Evolutionary conservation across 805 yeast species (phyloP).

Genomic region (Lipomyces oligophaga): DNA sequence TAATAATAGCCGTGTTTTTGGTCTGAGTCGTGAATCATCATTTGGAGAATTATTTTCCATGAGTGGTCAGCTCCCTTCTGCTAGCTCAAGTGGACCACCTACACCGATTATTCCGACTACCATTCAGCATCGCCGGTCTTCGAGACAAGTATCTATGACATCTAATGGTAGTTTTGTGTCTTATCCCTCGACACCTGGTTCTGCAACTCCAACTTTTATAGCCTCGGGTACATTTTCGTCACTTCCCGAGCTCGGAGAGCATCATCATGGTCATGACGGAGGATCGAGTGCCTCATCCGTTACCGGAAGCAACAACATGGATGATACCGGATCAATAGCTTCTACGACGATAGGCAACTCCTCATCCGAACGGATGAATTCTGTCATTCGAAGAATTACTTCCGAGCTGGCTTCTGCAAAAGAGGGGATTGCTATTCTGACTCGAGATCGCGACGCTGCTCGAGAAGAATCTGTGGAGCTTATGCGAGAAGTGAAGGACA

Average conservation of each 20-base stretch:
- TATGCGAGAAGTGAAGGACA: constrained; percentile 38
- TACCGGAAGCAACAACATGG: constrained; percentile 4
- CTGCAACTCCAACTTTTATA: neutral
- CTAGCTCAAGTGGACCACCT: too few relatives aligned
- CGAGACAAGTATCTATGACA: constrained; percentile 6
- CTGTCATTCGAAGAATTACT: constrained; percentile 74
- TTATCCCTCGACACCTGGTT: neutral
- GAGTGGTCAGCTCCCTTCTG: constrained; percentile 1
- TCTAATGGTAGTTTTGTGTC: neutral
- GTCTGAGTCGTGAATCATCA: constrained; percentile 16
- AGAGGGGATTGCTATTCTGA: constrained; percentile 57
- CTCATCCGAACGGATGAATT: constrained; percentile 67
- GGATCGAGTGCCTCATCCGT: constrained; percentile 1
- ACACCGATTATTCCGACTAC: too few relatives aligned
- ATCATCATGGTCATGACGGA: constrained; percentile 1
- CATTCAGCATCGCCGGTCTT: constrained; percentile 19
- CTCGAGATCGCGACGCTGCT: constrained; percentile 58
- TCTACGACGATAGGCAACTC: constrained; percentile 39
- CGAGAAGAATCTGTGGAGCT: constrained; percentile 63
- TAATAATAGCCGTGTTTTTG: neutral
- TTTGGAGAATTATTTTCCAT: constrained; percentile 9
- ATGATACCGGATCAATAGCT: constrained; percentile 17
- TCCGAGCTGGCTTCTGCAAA: constrained; percentile 63
- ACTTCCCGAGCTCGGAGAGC: neutral
- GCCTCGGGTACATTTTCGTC: constrained; percentile 7